Percentiles rank a stretch among this genome's conserved stretches.
These are phyloP conservation scores for Suillus sp. DNA, from an alignment of 768 basidiomycete genomes.

Conservation along the genomic window DNA sequence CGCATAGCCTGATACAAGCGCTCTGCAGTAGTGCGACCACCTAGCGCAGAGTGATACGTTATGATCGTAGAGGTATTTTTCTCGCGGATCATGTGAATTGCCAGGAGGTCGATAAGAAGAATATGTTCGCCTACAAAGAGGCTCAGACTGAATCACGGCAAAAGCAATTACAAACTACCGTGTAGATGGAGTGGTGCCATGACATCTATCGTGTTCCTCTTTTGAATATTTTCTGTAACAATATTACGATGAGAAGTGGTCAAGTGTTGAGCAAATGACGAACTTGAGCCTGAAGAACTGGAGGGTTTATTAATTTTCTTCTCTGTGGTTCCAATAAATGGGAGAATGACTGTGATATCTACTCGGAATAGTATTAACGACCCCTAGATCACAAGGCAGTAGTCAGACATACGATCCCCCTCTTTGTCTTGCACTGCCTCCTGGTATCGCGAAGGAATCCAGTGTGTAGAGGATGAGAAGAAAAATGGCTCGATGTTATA, in stretches of 20 bases:
- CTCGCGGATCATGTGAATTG: conserved; percentile 41
- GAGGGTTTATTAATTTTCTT: conserved; percentile 15
- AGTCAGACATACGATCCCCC: neutral
- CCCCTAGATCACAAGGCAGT: neutral
- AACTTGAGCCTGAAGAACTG: neutral
- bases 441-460: conserved; percentile 62
- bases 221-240: neutral
- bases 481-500: conserved; percentile 41
- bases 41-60: conserved; percentile 36
- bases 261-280: neutral
- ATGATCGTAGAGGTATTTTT: conserved; percentile 31
- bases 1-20: conserved; percentile 33
- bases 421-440: conserved; percentile 36
- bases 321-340: conserved; percentile 41
- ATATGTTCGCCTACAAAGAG: conserved; percentile 19
- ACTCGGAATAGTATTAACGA: conserved; percentile 34
- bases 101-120: conserved; percentile 39
- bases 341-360: conserved; percentile 28
- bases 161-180: neutral
- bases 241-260: neutral
- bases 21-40: conserved; percentile 30
- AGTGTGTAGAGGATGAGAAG: conserved; percentile 45
- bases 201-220: conserved; percentile 9
- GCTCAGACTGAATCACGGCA: neutral
- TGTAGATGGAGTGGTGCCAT: neutral